Base-by-base conservation (phyloP, 495 filamentous ascomycete species). In the Paragyromitra xinjiangensis region DNA sequence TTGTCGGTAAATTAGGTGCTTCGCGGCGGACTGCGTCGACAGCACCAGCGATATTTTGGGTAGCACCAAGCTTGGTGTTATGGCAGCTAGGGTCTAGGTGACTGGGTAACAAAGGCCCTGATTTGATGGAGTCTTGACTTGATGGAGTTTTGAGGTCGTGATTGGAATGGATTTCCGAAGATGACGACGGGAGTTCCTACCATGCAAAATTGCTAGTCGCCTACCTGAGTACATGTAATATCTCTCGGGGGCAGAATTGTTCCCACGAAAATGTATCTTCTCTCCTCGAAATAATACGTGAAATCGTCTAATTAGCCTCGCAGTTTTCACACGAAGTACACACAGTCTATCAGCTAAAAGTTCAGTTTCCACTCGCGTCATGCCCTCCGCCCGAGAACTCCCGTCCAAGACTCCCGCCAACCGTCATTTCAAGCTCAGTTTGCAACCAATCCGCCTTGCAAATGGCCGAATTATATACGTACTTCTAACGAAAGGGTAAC, bases 1-100 rank as follows among this genome's bases (percentile, higher is more conserved):
- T 56, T n/a, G 68, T 75, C 69, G 74, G 69, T 77, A 77, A 77
- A 77, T 77, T 77, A 53, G 59, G 61, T 72, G 69, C 58, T 62
- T 62, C 56, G 58, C 55, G 67, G 67, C 45, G 48, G 45, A 51
- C 53, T 22, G 68, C 26, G 70, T 66, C 63, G 63, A 73, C 71
- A 65, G 61, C 59, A 63, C 40, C 61, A 72, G 53, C 62, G 24
- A 34, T 65, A 44, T 45, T 73, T 45, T 45, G 22, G 50, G 65
- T 68, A 75, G 68, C 68, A 76, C 67, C 50, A 72, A 65, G 42
- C 48, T 45, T 77, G 73, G 64, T 71, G 59, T 76, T 76, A 51
- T 76, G 39, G 63, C 40, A 62, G 16, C 6, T 51, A 40, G 45
- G 69, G 61, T 45, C 45, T 71, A 44, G 12, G 66, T 69, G 50